Conservation (phyloP, 225 moss, liverwort and hornwort genomes). For the Neckera pumila region DNA sequence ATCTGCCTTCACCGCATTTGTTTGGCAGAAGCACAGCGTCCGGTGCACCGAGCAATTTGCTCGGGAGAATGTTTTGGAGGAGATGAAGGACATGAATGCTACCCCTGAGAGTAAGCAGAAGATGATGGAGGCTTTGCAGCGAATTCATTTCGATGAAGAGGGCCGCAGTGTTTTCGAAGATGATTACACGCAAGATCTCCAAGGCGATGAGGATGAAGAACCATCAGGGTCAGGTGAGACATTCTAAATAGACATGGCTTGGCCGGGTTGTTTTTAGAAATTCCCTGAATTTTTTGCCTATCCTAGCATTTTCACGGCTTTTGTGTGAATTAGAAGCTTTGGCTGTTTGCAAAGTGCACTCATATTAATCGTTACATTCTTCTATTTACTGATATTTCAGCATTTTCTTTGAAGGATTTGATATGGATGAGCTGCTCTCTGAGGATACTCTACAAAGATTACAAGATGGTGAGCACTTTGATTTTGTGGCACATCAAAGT, state of each 20-base stretch:
- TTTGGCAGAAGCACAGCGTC: slow-evolving; percentile 67
- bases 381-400: not conserved
- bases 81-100: slow-evolving; percentile 64
- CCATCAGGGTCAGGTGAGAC: slow-evolving; percentile 19
- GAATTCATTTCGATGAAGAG: slow-evolving; percentile 82
- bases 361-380: not conserved
- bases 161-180: slow-evolving; percentile 91
- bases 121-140: slow-evolving; percentile 74
- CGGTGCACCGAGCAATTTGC: slow-evolving; percentile 92
- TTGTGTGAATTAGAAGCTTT: not conserved
- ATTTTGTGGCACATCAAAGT: not conserved
- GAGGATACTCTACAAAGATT: slow-evolving; percentile 48
- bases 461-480: slow-evolving; percentile 44
- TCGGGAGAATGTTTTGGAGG: slow-evolving; percentile 74
- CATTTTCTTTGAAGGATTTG: slow-evolving; percentile 14
- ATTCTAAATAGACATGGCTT: not conserved
- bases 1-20: not conserved
- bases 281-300: not conserved
- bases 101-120: slow-evolving; percentile 61
- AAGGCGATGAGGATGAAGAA: slow-evolving; percentile 27
- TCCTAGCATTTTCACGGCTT: not conserved
- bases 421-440: slow-evolving; percentile 41
- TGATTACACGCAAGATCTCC: slow-evolving; percentile 29
- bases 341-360: not conserved
- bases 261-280: not conserved